These are phyloP conservation scores for Aspergillus glaucus DNA, from an alignment of 2,329 filamentous ascomycete genomes.

Conservation along the genomic window DNA sequence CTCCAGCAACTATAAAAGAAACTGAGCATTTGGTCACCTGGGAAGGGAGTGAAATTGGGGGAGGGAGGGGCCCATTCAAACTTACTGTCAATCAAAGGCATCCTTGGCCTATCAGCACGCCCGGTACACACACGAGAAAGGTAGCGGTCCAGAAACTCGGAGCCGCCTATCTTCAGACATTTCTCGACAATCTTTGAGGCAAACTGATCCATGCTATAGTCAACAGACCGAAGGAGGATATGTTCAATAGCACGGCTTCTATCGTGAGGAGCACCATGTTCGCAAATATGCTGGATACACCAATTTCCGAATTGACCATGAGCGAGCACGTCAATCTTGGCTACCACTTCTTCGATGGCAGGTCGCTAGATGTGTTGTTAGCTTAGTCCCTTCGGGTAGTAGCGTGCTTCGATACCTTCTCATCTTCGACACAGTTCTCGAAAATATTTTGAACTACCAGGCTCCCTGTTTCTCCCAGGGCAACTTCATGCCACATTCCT, in stretches of 20 bases:
- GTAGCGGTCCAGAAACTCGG: constrained; percentile 86
- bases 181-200: constrained; percentile 99
- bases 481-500: constrained; percentile 99
- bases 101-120: constrained; percentile 81
- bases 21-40: neutral
- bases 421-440: constrained; percentile 96
- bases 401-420: constrained; percentile 63
- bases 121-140: constrained; percentile 91
- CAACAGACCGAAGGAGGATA: constrained; percentile 84
- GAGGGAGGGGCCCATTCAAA: constrained; percentile 11
- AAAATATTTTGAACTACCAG: constrained; percentile 99
- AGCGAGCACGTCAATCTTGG: constrained; percentile 90
- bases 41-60: neutral
- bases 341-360: constrained; percentile 92
- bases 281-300: constrained; percentile 99
- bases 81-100: constrained; percentile 87
- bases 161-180: constrained; percentile 90
- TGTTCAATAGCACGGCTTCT: constrained; percentile 92
- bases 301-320: constrained; percentile 98
- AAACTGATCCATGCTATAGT: constrained; percentile 99
- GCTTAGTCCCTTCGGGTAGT: constrained; percentile 1
- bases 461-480: constrained; percentile 92
- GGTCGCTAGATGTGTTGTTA: constrained; percentile 60
- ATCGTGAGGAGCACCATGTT: constrained; percentile 86
- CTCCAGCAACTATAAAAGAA: constrained; percentile 63